These are phyloP conservation scores for Trichopus zeylanicus DNA, from an alignment of 116 monocot species.

Conservation along the genomic window DNA sequence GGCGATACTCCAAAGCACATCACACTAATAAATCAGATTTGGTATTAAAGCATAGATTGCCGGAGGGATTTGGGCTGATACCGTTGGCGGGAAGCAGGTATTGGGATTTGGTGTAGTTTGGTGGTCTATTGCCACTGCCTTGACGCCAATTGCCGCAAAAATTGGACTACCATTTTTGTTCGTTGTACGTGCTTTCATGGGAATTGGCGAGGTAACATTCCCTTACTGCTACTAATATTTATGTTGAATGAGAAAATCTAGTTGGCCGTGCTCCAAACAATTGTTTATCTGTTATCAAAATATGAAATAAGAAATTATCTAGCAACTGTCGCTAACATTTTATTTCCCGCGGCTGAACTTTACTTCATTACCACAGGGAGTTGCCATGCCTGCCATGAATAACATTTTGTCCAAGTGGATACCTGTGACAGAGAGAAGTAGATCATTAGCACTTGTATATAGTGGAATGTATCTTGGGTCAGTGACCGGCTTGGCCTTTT, in stretches of 20 bases:
- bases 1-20: not conserved
- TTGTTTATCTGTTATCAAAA: no score
- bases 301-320: not conserved
- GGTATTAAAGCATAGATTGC: constrained; percentile 42
- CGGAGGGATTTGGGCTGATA: constrained; percentile 92
- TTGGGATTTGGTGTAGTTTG: constrained; percentile 80
- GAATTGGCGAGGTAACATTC: constrained; percentile 65
- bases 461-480: constrained; percentile 96
- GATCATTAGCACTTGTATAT: constrained; percentile 81
- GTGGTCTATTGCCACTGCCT: constrained; percentile 82
- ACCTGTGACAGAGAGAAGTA: constrained; percentile 79
- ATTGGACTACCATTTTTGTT: constrained; percentile 74
- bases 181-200: constrained; percentile 79
- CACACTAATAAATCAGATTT: not conserved
- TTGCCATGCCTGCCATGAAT: constrained; percentile 96
- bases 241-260: no score
- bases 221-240: not conserved
- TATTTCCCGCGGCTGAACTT: not conserved
- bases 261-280: no score
- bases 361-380: constrained; percentile 43
- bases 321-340: not conserved
- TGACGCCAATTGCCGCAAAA: constrained; percentile 75
- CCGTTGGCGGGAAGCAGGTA: constrained; percentile 73
- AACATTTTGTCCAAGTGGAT: constrained; percentile 90
- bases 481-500: constrained; percentile 82